A percentile compares a stretch with the other conserved stretches of the same genome.
Evolutionary conservation across 257 asterid genomes (phyloP).

Genomic region (Cordia subcordata): DNA sequence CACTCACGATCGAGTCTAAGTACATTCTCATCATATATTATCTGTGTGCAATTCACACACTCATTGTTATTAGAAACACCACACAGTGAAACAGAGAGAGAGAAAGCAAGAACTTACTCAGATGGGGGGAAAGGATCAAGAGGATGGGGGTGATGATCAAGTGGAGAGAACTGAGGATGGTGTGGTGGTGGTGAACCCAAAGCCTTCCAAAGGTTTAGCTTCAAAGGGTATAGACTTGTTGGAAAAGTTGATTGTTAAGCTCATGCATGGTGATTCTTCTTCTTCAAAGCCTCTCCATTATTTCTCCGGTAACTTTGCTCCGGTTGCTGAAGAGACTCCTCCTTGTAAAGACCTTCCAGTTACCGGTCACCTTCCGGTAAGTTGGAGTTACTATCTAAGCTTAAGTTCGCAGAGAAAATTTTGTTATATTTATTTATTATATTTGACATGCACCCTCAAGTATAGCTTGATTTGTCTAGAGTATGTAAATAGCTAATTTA

Average conservation of each 20-base stretch:
- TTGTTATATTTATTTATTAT: too few species aligned
- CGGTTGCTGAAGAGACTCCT: conserved; percentile 75
- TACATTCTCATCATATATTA: not conserved
- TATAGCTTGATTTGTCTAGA: too few species aligned
- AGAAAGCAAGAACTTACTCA: not conserved
- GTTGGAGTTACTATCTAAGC: not conserved
- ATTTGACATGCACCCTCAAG: too few species aligned
- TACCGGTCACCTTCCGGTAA: conserved; percentile 56
- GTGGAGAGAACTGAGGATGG: conserved; percentile 38
- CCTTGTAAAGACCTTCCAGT: conserved; percentile 65
- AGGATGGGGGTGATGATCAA: conserved; percentile 42
- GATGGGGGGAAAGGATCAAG: not conserved
- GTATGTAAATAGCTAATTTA: too few species aligned
- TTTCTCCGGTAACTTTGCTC: conserved; percentile 75
- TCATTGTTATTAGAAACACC: not conserved
- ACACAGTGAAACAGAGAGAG: not conserved
- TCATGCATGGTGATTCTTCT: conserved; percentile 72
- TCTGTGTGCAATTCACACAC: too few species aligned
- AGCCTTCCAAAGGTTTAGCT: conserved; percentile 52
- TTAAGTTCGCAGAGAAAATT: too few species aligned
- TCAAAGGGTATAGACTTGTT: conserved; percentile 71
- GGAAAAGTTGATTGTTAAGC: conserved; percentile 64
- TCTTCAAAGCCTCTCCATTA: conserved; percentile 62
- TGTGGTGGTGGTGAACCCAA: conserved; percentile 65
- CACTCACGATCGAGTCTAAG: too few species aligned